Evolutionary conservation across 768 basidiomycete genomes (phyloP), one percentile per base, ranked within the genome.

Genomic region (Lactarius quietus): DNA sequence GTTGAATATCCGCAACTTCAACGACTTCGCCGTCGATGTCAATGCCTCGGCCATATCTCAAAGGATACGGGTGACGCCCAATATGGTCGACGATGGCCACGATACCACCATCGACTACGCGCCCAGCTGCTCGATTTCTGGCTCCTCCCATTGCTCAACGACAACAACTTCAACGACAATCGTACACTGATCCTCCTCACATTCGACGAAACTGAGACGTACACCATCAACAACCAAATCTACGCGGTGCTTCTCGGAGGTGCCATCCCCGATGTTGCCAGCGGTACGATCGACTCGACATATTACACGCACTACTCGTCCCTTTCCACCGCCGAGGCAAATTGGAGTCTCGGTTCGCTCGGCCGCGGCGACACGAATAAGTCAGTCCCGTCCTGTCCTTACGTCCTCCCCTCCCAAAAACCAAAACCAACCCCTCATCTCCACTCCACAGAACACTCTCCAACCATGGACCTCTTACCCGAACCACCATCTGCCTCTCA

Each of bases 21-120:
- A 86, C 62, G 79, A 87, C 71, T 85, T 88, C 66, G 81, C 82
- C 9, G 74, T 76, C 31, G 87, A 88, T 68, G 73, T 86, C 18
- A 78, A 78, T 29, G 79, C 80, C 10, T 73, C 79, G 53, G 76
- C 76, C 2, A 72, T 88, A 48, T 81, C 86, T 14, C 86, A 87
- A 61, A 87, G 85, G 84, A 68, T n/a, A 10, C 86, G 84, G 68
- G 76, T 88, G 60, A 87, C 86, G 1, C 87, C 87, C 15, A 88
- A 88, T 72, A 75, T 70, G 57, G 78, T 79, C 57, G 80, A 87
- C 70, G 86, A 86, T 67, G 85, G 76, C 1, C 87, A 86, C 65
- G 85, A 88, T 72, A 87, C 86, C 6, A 78, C 76, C 28, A 73
- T 85, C 66, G 80, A 76, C 62, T 85, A 81, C 66, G 74, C 78